Evolutionary conservation across 1,284 basidiomycete species (phyloP).

Genomic region (Anthracocystis setariae): DNA sequence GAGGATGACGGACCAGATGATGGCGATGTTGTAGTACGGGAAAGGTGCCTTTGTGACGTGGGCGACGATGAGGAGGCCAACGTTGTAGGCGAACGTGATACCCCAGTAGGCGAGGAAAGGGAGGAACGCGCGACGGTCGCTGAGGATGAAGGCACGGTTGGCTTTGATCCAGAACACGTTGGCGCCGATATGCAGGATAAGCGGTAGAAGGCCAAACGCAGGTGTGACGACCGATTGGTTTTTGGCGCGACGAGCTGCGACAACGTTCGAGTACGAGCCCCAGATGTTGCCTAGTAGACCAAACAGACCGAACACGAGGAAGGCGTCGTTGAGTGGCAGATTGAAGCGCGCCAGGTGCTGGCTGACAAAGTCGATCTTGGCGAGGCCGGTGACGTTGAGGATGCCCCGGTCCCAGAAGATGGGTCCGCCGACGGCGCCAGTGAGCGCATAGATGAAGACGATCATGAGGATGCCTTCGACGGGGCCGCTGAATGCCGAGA

Average conservation of each 20-base stretch:
- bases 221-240: conserved; percentile 71
- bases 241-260: conserved; percentile 31
- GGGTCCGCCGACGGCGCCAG: conserved; percentile 71
- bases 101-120: conserved; percentile 93
- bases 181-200: conserved; percentile 76
- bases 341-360: conserved; percentile 71
- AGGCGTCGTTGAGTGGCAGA: conserved; percentile 82
- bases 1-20: conserved; percentile 81
- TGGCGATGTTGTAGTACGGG: conserved; percentile 87
- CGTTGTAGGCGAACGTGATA: conserved; percentile 78
- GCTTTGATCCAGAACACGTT: conserved; percentile 82
- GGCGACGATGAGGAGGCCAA: conserved; percentile 90
- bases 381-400: conserved; percentile 74
- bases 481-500: conserved; percentile 88
- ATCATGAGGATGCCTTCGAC: conserved; percentile 96
- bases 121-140: conserved; percentile 73
- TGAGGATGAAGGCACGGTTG: conserved; percentile 48
- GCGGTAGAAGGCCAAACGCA: conserved; percentile 81
- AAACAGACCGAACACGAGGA: conserved; percentile 84
- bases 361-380: conserved; percentile 68
- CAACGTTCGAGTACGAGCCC: conserved; percentile 69
- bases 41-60: conserved; percentile 87
- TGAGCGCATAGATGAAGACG: conserved; percentile 79
- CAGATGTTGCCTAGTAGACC: conserved; percentile 84
- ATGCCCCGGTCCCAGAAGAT: conserved; percentile 84